Percentiles rank a stretch among this genome's conserved stretches.
These are phyloP conservation scores for Fusarium sp. DNA, from an alignment of 2,329 filamentous ascomycete species.

Conservation along the genomic window DNA sequence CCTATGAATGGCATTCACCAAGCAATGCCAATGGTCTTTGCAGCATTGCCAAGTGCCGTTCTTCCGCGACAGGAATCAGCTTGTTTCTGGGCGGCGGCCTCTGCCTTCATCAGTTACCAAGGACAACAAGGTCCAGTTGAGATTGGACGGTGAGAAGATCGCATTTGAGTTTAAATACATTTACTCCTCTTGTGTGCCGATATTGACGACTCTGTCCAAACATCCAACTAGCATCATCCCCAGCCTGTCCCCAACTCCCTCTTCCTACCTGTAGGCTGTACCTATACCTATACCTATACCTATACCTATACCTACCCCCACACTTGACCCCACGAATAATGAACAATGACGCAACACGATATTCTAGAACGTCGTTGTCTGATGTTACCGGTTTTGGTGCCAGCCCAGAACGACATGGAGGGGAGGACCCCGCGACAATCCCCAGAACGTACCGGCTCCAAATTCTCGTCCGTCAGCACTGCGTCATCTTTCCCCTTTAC, in stretches of 20 bases:
- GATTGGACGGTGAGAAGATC: not conserved
- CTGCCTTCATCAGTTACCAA: slow-evolving; percentile 12
- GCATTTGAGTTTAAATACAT: not conserved
- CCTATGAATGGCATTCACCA: slow-evolving; percentile 6
- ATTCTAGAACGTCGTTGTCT: slow-evolving; percentile 37
- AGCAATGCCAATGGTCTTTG: slow-evolving; percentile 23
- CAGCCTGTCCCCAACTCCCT: slow-evolving; percentile 1
- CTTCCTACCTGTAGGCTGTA: not conserved
- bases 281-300: not conserved
- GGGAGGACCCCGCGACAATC: slow-evolving; percentile 28
- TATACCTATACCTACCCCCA: slow-evolving; percentile 6
- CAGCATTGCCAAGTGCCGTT: slow-evolving; percentile 36
- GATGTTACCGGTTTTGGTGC: slow-evolving; percentile 30
- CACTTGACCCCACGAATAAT: slow-evolving; percentile 25
- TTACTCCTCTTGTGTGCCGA: not conserved
- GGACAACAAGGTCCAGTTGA: slow-evolving; percentile 6
- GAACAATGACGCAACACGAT: slow-evolving; percentile 39
- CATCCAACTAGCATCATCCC: slow-evolving; percentile 1
- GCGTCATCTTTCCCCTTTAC: slow-evolving; percentile 32
- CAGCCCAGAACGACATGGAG: slow-evolving; percentile 11
- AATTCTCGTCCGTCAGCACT: slow-evolving; percentile 31
- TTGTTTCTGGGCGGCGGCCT: slow-evolving; percentile 11
- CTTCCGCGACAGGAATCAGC: slow-evolving; percentile 24
- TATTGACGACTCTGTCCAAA: not conserved
- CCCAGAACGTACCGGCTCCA: slow-evolving; percentile 13